These are phyloP conservation scores for Edaphochlamys debaryana DNA, from an alignment of 139 green algal species.

Conservation along the genomic window DNA sequence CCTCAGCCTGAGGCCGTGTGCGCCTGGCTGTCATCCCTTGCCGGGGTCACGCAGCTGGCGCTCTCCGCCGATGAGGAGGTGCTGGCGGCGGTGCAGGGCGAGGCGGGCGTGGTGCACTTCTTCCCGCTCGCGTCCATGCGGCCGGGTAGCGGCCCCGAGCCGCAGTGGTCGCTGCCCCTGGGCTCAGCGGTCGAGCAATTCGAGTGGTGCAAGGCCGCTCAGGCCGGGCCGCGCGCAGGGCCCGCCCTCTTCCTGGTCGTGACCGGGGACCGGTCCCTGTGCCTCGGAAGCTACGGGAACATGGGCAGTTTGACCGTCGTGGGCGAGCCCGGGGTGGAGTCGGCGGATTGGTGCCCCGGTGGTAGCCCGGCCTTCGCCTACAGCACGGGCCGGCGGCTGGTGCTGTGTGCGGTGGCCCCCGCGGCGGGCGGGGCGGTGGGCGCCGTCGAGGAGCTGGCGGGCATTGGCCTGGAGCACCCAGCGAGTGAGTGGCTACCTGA, in stretches of 20 bases:
- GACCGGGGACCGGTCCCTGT: background rate
- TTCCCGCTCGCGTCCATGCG: conserved; percentile 20
- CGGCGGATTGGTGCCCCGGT: conserved; percentile 33
- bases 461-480: conserved; percentile 6
- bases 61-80: conserved; percentile 39
- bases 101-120: background rate
- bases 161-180: conserved; percentile 8
- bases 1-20: background rate
- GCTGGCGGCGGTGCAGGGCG: conserved; percentile 22
- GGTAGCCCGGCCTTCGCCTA: conserved; percentile 19
- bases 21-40: background rate
- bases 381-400: conserved; percentile 1
- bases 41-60: conserved; percentile 17
- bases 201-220: conserved; percentile 18
- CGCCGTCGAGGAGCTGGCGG: background rate
- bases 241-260: conserved; percentile 12
- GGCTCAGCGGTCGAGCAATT: conserved; percentile 31
- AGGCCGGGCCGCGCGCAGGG: background rate
- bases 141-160: no score
- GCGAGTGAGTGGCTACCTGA: background rate
- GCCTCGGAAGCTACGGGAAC: conserved; percentile 18
- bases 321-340: background rate
- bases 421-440: background rate
- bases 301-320: background rate
- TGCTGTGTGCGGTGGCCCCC: background rate